Evolutionary conservation across 257 asterid species (phyloP).

Genomic region (Thymus mandschuricus): DNA sequence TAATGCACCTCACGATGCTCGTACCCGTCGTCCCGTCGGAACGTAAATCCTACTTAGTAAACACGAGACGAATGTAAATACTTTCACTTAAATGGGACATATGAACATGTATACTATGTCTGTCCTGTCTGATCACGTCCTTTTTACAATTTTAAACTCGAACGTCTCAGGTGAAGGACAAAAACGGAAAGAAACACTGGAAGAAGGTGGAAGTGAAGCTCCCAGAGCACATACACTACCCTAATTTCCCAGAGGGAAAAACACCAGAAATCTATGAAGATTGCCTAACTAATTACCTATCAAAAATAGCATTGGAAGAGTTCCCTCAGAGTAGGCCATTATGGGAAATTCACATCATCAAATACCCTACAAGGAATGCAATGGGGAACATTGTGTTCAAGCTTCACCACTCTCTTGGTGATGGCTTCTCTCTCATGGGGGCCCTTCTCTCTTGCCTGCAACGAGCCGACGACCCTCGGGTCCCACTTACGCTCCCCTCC

Average conservation of each 20-base stretch:
- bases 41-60: no score
- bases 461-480: slow-evolving; percentile 56
- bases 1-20: not conserved
- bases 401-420: slow-evolving; percentile 79
- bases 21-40: no score
- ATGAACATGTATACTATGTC: no score
- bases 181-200: slow-evolving; percentile 60
- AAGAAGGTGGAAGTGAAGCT: slow-evolving; percentile 56
- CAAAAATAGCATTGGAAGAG: slow-evolving; percentile 48
- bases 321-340: slow-evolving; percentile 50
- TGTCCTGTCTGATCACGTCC: no score
- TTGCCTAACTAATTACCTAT: slow-evolving; percentile 47
- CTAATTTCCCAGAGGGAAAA: slow-evolving; percentile 39
- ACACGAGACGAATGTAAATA: not conserved
- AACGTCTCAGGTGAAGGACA: slow-evolving; percentile 45
- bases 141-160: not conserved
- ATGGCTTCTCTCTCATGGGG: slow-evolving; percentile 79
- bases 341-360: slow-evolving; percentile 76
- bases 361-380: slow-evolving; percentile 54
- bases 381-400: slow-evolving; percentile 53
- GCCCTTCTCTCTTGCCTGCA: slow-evolving; percentile 74
- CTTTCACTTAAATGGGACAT: not conserved
- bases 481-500: slow-evolving; percentile 58
- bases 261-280: slow-evolving; percentile 49
- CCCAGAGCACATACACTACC: slow-evolving; percentile 48